Evolutionary conservation across 192 early-diverging fungal genomes (phyloP), one percentile per base, ranked within the genome.

Genomic region (Rhizoclosmatium globosum): DNA sequence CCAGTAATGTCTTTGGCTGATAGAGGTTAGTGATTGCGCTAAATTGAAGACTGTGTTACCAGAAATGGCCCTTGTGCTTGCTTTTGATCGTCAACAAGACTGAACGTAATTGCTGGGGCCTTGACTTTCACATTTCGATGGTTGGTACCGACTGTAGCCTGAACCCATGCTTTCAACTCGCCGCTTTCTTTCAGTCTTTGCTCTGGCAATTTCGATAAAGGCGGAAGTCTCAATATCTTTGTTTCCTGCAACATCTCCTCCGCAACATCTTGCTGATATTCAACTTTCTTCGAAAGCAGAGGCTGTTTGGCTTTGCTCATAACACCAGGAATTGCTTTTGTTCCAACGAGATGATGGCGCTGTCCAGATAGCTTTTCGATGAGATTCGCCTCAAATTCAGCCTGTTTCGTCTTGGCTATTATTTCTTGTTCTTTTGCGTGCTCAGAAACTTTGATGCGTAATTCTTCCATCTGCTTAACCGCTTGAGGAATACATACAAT

Each of bases 291-390:
- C 61, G 58, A 4, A 31, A 69, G 42, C 64, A 23, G 19, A 1
- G 62, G 74, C 38, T 19, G 13, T 39, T 74, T 59, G 15, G 31
- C 41, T 50, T 71, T 65, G 6, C 62, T 43, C 58, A 80, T 77
- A 31, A 88, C 78, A 15, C 87, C 87, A 3, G 85, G 87, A 42
- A 88, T 79, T 50, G 64, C 74, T 43, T 81, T 62, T 7, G 87
- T 88, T 21, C 87, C 83, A 2, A 85, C 31, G 3, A 88, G 82
- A 79, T 88, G 87, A 71, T 88, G 87, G 3, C 72, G 58, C 31
- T 62, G 81, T 60, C 78, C 78, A 19, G 85, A 81, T 4, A 81
- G 53, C 23, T 74, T 64, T 46, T 43, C 44, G 2, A 79, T 41
- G 21, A 83, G 61, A 47, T 74, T 77, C 53, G 47, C 23, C 31